Conservation (phyloP, 805 yeast species). For the Kodamaea fukazawae region DNA sequence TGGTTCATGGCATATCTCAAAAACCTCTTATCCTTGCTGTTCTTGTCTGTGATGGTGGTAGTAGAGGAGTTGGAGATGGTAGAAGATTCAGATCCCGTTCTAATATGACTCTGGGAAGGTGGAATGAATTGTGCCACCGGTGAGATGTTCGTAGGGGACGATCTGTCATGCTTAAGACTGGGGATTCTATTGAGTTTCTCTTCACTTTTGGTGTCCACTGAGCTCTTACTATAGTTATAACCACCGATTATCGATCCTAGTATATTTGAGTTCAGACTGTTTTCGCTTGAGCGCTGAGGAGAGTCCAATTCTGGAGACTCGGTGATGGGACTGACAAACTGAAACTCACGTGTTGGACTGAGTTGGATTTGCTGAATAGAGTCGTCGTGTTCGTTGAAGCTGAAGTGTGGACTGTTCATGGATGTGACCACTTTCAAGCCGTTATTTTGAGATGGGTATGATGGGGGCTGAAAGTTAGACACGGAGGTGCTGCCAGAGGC, state of each 20-base stretch:
- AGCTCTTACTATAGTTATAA: conserved; percentile 27
- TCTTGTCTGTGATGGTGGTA: conserved; percentile 29
- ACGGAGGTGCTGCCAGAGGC: too few relatives aligned
- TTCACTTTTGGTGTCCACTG: conserved; percentile 11
- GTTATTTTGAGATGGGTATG: too few relatives aligned
- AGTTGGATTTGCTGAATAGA: conserved; percentile 20
- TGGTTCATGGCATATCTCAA: conserved; percentile 43
- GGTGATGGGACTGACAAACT: conserved; percentile 17
- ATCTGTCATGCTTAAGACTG: neutral
- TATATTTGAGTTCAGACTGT: conserved; percentile 22
- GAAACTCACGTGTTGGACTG: conserved; percentile 8
- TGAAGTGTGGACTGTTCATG: conserved; percentile 12
- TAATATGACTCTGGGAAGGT: conserved; percentile 17
- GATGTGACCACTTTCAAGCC: neutral
- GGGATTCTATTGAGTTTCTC: neutral
- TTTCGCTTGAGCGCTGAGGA: conserved; percentile 17
- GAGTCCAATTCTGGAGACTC: conserved; percentile 14
- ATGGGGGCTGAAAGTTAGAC: too few relatives aligned
- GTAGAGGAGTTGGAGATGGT: conserved; percentile 30
- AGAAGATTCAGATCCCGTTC: conserved; percentile 38
- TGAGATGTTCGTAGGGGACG: neutral
- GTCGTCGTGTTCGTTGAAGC: conserved; percentile 27
- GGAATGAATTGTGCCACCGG: neutral
- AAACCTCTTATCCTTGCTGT: conserved; percentile 39
- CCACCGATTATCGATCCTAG: conserved; percentile 30